Evolutionary conservation across 257 asterid genomes (phyloP).

Genomic region (Lantana camara): DNA sequence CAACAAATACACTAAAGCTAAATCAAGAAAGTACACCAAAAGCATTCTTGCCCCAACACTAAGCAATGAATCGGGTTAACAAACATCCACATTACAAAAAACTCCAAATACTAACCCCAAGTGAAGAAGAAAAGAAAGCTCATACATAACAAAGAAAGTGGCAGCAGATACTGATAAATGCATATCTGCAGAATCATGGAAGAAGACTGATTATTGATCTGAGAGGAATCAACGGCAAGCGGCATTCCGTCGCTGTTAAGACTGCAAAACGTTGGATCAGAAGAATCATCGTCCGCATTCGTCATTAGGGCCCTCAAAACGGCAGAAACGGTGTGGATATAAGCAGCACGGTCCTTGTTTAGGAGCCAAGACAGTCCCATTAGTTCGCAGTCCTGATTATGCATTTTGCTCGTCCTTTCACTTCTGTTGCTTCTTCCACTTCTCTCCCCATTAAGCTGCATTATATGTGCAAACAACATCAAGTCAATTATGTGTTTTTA

Average conservation of each 20-base stretch:
- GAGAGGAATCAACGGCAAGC: conserved; percentile 87
- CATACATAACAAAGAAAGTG: conserved; percentile 39
- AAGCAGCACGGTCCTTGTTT: conserved; percentile 67
- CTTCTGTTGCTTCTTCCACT: conserved; percentile 43
- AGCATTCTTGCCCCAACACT: conserved; percentile 1
- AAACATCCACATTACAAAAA: conserved; percentile 25
- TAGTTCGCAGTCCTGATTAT: conserved; percentile 69
- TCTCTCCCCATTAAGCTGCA: conserved; percentile 65
- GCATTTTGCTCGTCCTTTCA: conserved; percentile 64
- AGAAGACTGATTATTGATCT: conserved; percentile 61
- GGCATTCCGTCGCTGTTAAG: conserved; percentile 88
- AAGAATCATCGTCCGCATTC: conserved; percentile 41
- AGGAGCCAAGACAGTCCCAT: conserved; percentile 97
- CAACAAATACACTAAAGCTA: conserved; percentile 25
- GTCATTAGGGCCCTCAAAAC: conserved; percentile 84
- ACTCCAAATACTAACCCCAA: conserved; percentile 29
- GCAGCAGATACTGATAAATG: conserved; percentile 34
- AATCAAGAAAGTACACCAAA: conserved; percentile 3
- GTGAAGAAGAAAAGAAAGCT: conserved; percentile 24
- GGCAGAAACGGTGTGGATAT: conserved; percentile 79
- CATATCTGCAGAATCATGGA: conserved; percentile 31
- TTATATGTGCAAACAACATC: neutral
- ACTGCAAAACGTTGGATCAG: conserved; percentile 61
- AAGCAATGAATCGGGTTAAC: conserved; percentile 21
- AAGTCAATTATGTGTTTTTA: no score